Base-by-base conservation (phyloP, 495 filamentous ascomycete species). In the Xylaria curta region DNA sequence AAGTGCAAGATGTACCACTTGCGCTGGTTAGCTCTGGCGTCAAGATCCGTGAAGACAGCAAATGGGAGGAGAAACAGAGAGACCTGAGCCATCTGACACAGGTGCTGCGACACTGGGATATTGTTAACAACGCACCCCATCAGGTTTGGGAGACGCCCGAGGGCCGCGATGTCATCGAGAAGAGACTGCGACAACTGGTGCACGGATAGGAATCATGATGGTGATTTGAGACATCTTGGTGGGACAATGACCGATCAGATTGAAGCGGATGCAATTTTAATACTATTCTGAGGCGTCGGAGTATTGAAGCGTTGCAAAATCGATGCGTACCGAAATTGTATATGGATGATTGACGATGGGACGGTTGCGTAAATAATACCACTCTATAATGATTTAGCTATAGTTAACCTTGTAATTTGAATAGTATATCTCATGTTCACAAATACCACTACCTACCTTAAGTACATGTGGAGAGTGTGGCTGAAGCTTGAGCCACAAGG, bases 91-190 rank as follows among this genome's bases (percentile, higher is more conserved):
- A 85, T 44, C 82, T 97, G 40, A 97, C 94, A 1, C 83, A 88
- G 17, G 93, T 92, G 17, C 79, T 97, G 46, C 73, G 93, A 42
- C 85, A 88, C 21, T 99, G 95, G 95, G 95, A 97, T 81, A 87
- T 97, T 64, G 94, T 97, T 0, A 86, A 90, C 59, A 85, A 91
- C 67, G 94, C 95, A 12, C 93, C 94, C n/a, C 92, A 97, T 81
- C 87, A 93, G 73, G 90, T 98, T 0, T 99, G 95, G 95, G 81
- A 79, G 72, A 91, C 89, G 7, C 75, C 82, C 1, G 83, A 92
- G 72, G 95, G 96, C 0, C 82, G 92, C 49, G 78, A 85, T 66
- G 76, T 90, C 3, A 89, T 98, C 78, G 91, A 93, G 79, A 89
- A 90, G 78, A 87, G 91, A 68, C 76, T 97, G 74, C 78, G 79